phyloP scores from a whole-genome alignment of 148 eudicot genomes.

The Rheum nobile region DNA sequence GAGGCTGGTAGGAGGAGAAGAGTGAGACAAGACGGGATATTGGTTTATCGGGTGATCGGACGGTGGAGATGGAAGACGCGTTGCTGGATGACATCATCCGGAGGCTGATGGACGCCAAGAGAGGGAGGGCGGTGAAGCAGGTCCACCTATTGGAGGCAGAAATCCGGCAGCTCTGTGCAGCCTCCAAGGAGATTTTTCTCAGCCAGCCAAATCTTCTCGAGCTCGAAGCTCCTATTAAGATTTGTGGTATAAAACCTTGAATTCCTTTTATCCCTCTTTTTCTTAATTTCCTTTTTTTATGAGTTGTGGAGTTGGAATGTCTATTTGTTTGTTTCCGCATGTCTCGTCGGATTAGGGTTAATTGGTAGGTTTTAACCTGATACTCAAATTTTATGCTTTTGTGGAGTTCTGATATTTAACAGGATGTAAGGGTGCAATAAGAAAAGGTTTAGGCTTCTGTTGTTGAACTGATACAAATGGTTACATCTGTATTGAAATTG shows the following conservation, averaged over 20 bases:
- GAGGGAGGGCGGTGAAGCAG: conserved; percentile 46
- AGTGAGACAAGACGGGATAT: background rate
- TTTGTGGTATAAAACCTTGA: conserved; percentile 46
- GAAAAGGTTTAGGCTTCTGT: background rate
- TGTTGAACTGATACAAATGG: background rate
- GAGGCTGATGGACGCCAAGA: conserved; percentile 46
- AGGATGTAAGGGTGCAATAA: no score
- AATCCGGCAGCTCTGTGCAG: conserved; percentile 52
- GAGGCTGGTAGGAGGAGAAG: background rate
- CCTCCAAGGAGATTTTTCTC: conserved; percentile 57
- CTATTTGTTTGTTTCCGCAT: background rate
- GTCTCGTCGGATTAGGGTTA: background rate
- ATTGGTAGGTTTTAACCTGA: background rate
- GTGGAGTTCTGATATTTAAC: background rate
- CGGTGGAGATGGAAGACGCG: conserved; percentile 46
- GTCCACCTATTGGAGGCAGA: conserved; percentile 55
- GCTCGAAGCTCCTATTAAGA: conserved; percentile 86
- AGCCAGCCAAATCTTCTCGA: conserved; percentile 81
- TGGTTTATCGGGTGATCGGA: background rate
- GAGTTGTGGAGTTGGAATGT: background rate
- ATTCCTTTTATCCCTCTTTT: background rate
- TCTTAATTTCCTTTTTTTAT: background rate
- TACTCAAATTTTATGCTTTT: background rate
- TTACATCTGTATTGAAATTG: background rate
- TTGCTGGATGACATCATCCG: conserved; percentile 41